A percentile compares a stretch with the other conserved stretches of the same genome.
phyloP scores from a whole-genome alignment of 2,329 filamentous ascomycete species.

The Metarhizium brunneum region DNA sequence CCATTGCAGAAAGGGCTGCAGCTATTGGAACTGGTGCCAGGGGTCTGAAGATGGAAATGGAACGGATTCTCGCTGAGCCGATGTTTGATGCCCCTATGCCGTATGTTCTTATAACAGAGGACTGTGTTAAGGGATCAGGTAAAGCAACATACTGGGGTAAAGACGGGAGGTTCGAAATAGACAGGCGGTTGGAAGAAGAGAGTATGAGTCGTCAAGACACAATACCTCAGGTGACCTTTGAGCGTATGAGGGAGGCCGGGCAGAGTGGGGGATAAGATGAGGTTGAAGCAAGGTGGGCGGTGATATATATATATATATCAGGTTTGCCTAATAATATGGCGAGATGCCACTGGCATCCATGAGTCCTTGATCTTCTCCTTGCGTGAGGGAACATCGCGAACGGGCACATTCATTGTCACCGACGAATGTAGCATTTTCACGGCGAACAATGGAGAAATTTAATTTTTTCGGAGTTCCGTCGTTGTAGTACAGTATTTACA shows the following conservation, averaged over 20 bases:
- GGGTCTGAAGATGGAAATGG: slow-evolving; percentile 72
- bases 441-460: slow-evolving; percentile 17
- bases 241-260: slow-evolving; percentile 35
- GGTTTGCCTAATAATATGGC: not conserved
- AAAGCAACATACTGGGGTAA: slow-evolving; percentile 57
- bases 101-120: slow-evolving; percentile 65
- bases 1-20: slow-evolving; percentile 62
- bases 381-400: not conserved
- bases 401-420: not conserved
- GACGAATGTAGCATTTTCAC: not conserved
- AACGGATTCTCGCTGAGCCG: slow-evolving; percentile 65
- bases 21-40: slow-evolving; percentile 64
- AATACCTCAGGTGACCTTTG: slow-evolving; percentile 22
- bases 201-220: slow-evolving; percentile 25
- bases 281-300: not conserved
- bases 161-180: slow-evolving; percentile 60
- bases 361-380: not conserved
- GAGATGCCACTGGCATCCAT: not conserved
- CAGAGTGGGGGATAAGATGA: slow-evolving; percentile 33
- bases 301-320: not conserved
- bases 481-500: slow-evolving; percentile 37
- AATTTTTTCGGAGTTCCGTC: slow-evolving; percentile 22
- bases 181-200: slow-evolving; percentile 58
- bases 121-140: slow-evolving; percentile 53
- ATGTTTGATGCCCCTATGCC: slow-evolving; percentile 76